A percentile compares a stretch with the other conserved stretches of the same genome.
Evolutionary conservation across 2,329 filamentous ascomycete species (phyloP).

Genomic region (Dactylonectria macrodidyma): DNA sequence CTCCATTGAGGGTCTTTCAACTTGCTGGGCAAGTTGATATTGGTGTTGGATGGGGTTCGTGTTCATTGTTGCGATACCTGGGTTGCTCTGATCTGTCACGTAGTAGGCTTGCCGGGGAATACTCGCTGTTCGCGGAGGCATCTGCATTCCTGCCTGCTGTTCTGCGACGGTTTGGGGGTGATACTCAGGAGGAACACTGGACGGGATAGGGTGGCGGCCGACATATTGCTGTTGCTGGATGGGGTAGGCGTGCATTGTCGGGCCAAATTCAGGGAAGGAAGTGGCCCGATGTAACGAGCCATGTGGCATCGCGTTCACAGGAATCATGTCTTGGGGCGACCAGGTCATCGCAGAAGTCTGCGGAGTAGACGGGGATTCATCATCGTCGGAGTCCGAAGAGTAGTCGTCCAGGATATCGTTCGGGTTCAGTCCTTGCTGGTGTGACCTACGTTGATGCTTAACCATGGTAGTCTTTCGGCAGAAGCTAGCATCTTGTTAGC

Average conservation of each 20-base stretch:
- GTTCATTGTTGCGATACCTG: conserved; percentile 74
- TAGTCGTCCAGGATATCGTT: conserved; percentile 69
- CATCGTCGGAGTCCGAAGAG: conserved; percentile 70
- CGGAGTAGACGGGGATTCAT: conserved; percentile 73
- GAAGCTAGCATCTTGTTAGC: conserved; percentile 65
- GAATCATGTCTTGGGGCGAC: conserved; percentile 61
- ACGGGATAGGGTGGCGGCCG: conserved; percentile 64
- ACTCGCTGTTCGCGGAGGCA: conserved; percentile 65
- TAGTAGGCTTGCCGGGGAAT: conserved; percentile 67
- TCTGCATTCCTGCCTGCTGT: conserved; percentile 61
- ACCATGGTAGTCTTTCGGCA: conserved; percentile 82
- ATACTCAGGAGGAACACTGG: conserved; percentile 60
- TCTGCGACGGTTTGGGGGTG: conserved; percentile 60
- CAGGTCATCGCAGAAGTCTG: conserved; percentile 67
- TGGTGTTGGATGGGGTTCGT: conserved; percentile 64
- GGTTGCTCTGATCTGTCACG: conserved; percentile 73
- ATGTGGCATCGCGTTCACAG: conserved; percentile 55
- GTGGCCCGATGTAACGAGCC: conserved; percentile 65
- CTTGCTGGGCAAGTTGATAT: conserved; percentile 67
- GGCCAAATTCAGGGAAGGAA: conserved; percentile 69
- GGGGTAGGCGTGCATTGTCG: conserved; percentile 59
- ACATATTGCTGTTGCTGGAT: conserved; percentile 60
- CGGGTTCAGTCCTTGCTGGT: conserved; percentile 71
- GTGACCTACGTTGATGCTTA: conserved; percentile 75
- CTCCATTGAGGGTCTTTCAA: conserved; percentile 63